Evolutionary conservation across 768 basidiomycete genomes (phyloP), one percentile per base, ranked within the genome.

Genomic region (Collybia mongolica): DNA sequence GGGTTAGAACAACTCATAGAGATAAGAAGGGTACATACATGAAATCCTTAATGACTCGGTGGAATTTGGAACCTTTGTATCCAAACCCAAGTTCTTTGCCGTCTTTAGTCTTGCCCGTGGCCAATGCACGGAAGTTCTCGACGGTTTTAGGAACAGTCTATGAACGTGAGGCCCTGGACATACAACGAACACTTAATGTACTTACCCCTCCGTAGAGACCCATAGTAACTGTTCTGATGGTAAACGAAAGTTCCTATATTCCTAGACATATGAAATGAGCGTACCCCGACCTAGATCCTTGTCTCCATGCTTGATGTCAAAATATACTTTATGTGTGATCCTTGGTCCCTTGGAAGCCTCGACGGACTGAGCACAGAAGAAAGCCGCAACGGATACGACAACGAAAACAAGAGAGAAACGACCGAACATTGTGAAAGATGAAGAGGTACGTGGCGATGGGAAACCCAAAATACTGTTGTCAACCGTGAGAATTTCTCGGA

Each of bases 31-130:
- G 14, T 40, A 4, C 81, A 60, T 48, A 86, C 93, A 96, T 96
- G 72, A 96, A 96, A 60, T 89, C 75, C 71, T 92, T 90, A 67
- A 97, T 96, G 54, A 98, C 83, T 65, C 95, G 88, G 73, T 99
- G 96, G 84, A 99, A 99, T 59, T 86, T 86, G 53, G 93, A 94
- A 39, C 92, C 94, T 70, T 96, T 88, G 81, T 93, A 99, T 8
- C 95, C 94, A 63, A 79, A 96, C 15, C 86, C 93, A 42, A 89
- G 81, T 15, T 83, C 81, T 47, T 77, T 77, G 53, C 90, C 90
- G 51, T 89, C 83, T 72, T 88, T 91, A 59, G 80, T 82, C 60
- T 83, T 75, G 51, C 95, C 91, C 32, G 93, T 91, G 11, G 90
- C 75, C 58, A 99, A 79, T 42, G 93, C 92, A 50, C 93, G 88